These are phyloP conservation scores for Candida ortonii DNA, from an alignment of 805 yeast species.

Conservation along the genomic window DNA sequence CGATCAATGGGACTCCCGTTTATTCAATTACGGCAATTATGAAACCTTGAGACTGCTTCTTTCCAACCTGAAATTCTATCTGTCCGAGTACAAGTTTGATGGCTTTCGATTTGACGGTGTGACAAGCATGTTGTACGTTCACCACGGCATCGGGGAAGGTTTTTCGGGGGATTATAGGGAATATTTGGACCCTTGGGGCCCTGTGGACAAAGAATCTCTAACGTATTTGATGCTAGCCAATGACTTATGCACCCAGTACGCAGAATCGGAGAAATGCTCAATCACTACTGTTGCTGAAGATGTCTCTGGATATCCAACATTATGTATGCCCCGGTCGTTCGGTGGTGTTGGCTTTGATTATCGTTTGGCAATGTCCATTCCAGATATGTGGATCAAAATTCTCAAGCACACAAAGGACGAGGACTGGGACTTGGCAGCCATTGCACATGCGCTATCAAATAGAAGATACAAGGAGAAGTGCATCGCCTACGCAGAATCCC, in stretches of 20 bases:
- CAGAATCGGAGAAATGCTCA: constrained; percentile 26
- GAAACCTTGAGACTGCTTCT: constrained; percentile 86
- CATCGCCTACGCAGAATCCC: constrained; percentile 90
- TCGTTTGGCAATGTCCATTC: constrained; percentile 93
- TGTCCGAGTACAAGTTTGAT: constrained; percentile 83
- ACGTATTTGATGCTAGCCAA: constrained; percentile 91
- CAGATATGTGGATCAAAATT: constrained; percentile 98
- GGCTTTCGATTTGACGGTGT: constrained; percentile 98
- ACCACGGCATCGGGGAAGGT: constrained; percentile 88
- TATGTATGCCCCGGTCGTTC: constrained; percentile 65
- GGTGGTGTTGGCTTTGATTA: constrained; percentile 97
- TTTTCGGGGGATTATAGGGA: constrained; percentile 93
- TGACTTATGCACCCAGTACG: constrained; percentile 58
- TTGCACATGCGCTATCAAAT: constrained; percentile 79
- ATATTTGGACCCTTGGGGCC: constrained; percentile 69
- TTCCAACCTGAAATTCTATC: constrained; percentile 77
- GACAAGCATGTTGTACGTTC: constrained; percentile 85
- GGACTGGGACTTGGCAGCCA: constrained; percentile 84
- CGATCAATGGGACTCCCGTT: constrained; percentile 93
- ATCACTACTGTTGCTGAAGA: constrained; percentile 89
- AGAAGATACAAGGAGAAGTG: constrained; percentile 87
- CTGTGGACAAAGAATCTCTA: constrained; percentile 85
- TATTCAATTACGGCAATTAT: constrained; percentile 87
- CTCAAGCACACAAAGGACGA: constrained; percentile 82
- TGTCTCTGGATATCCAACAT: constrained; percentile 95